A percentile compares a stretch with the other conserved stretches of the same genome.
phyloP scores from a whole-genome alignment of 2,329 filamentous ascomycete genomes.

The Phyllosticta citrichinensis region DNA sequence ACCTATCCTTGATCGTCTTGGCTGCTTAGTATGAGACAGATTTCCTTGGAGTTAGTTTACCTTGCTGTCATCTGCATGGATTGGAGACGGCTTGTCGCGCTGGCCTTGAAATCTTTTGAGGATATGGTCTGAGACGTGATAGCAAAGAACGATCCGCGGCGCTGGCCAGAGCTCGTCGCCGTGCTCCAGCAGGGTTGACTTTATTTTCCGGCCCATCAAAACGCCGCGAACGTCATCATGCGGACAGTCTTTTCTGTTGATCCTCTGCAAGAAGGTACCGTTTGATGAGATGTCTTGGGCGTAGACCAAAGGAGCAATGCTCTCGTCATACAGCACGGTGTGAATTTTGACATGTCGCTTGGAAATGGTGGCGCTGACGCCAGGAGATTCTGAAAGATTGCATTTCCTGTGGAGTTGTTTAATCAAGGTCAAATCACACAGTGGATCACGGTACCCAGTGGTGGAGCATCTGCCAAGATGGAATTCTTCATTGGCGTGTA shows the following conservation, averaged over 20 bases:
- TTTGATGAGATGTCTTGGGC: constrained; percentile 37
- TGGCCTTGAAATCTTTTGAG: neutral
- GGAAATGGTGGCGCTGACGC: constrained; percentile 27
- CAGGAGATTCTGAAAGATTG: constrained; percentile 18
- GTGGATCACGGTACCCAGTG: neutral
- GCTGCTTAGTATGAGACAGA: neutral
- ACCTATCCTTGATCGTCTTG: constrained; percentile 18
- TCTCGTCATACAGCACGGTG: constrained; percentile 35
- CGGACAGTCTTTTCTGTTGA: constrained; percentile 12
- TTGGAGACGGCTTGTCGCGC: neutral
- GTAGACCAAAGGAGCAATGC: constrained; percentile 37
- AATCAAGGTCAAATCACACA: neutral
- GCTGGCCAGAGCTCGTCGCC: constrained; percentile 33
- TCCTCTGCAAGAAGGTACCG: constrained; percentile 28
- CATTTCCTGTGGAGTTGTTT: constrained; percentile 17
- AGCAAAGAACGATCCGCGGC: constrained; percentile 19
- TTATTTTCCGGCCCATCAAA: constrained; percentile 22
- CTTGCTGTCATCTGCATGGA: neutral
- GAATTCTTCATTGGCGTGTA: constrained; percentile 27
- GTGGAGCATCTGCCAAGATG: constrained; percentile 22
- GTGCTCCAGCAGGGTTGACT: constrained; percentile 33
- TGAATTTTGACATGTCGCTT: constrained; percentile 37
- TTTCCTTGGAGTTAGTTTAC: neutral
- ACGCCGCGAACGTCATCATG: constrained; percentile 16
- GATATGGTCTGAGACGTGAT: constrained; percentile 12